Evolutionary conservation across 1,139 yeast genomes (phyloP), one percentile per base, ranked within the genome.

Genomic region (Zygotorulaspora mrakii): DNA sequence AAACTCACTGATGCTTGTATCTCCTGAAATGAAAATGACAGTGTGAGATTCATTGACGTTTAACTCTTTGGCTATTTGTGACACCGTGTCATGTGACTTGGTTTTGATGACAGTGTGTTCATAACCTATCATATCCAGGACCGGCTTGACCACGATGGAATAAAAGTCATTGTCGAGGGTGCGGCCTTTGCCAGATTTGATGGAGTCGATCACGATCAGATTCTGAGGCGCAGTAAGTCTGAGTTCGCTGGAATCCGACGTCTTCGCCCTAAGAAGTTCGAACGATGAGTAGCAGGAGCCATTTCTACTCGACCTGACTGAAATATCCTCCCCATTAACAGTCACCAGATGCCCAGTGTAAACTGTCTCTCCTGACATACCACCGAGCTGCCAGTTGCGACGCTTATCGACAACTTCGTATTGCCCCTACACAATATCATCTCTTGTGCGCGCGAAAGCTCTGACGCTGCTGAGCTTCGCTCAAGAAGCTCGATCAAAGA

Each of bases 1-100:
- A 44, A 88, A 77, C 59, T 88, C 97, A 37, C 74, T 77, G 9
- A 87, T 68, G 1, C 94, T 80, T 0, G 96, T 88, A 54, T 88
- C 96, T 1, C 96, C 96, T 35, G 94, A 83, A 16, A 88, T 63
- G 29, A 88, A 66, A 1, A 86, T 59, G 3, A 85, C 67, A 0
- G 83, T 74, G 17, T 66, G 48, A 1, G 53, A 43, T 5, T 48
- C 45, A 3, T 43, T 32, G 0, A 48, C 39, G 12, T 49, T 52
- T 16, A 73, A 49, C 1, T 50, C 18, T 7, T 39, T 32, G 0
- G 76, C 77, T 47, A 67, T 61, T 11, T 66, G 58, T 1, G 46
- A 38, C 4, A 76, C 66, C 2, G 72, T 55, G 6, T 56, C 45
- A 1, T 58, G 48, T 5, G 68, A 52, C 0, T 55, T 52, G 0